Percentiles rank a stretch among this genome's conserved stretches.
Evolutionary conservation across 2,329 filamentous ascomycete species (phyloP).

Genomic region (Botrytis paeoniae): DNA sequence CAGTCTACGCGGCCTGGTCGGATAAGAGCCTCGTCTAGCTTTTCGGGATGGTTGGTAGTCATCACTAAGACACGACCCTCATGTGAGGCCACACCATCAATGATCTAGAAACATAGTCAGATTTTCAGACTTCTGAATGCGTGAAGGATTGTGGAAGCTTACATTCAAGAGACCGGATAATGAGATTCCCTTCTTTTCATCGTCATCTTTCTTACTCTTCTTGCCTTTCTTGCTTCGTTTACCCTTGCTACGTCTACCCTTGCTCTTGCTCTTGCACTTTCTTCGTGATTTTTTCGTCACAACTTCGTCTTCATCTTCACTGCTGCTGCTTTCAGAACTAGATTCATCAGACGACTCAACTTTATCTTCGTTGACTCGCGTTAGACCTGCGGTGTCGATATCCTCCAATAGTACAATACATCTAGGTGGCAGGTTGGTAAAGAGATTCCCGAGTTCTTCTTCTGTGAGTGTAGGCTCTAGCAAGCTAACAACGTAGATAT

Average conservation of each 20-base stretch:
- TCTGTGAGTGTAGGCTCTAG: slow-evolving; percentile 60
- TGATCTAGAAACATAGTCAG: slow-evolving; percentile 21
- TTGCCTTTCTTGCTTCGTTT: slow-evolving; percentile 28
- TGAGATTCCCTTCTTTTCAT: slow-evolving; percentile 53
- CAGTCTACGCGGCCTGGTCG: slow-evolving; percentile 71
- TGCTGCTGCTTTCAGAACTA: not conserved
- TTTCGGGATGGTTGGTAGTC: slow-evolving; percentile 75
- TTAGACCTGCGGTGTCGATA: slow-evolving; percentile 63
- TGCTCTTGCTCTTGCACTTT: slow-evolving; percentile 39
- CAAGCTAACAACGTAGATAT: slow-evolving; percentile 63
- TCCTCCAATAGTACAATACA: slow-evolving; percentile 68
- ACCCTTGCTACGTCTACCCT: slow-evolving; percentile 31
- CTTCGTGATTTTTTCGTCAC: slow-evolving; percentile 45
- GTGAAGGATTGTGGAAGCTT: slow-evolving; percentile 10
- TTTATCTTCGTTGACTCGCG: slow-evolving; percentile 39
- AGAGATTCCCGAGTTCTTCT: slow-evolving; percentile 56
- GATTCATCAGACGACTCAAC: slow-evolving; percentile 15
- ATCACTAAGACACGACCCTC: slow-evolving; percentile 78
- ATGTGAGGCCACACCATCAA: slow-evolving; percentile 64
- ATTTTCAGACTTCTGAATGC: not conserved
- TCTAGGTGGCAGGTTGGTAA: slow-evolving; percentile 57
- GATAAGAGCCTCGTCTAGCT: slow-evolving; percentile 70
- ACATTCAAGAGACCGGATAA: slow-evolving; percentile 73
- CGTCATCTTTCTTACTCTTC: slow-evolving; percentile 17
- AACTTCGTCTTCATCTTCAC: slow-evolving; percentile 19